phyloP scores from a whole-genome alignment of 2,329 filamentous ascomycete species.

The Pseudogymnoascus sp. region DNA sequence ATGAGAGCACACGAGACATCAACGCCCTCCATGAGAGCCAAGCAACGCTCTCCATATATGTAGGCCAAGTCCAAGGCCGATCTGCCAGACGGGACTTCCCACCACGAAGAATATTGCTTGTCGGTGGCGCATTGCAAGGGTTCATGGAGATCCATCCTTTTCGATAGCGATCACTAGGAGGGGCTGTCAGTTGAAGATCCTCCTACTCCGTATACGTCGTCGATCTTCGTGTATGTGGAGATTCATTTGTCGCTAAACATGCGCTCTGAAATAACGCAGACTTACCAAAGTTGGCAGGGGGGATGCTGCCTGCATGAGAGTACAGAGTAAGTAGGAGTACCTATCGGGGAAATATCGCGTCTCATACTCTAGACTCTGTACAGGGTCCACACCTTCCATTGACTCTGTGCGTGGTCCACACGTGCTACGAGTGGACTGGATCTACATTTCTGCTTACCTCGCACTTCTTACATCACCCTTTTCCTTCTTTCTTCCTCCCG shows the following conservation, averaged over 20 bases:
- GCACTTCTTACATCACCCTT: neutral
- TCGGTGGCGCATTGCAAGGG: neutral
- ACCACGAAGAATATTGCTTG: neutral
- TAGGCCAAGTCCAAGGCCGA: neutral
- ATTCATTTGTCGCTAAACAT: neutral
- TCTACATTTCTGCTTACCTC: neutral
- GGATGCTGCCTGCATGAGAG: neutral
- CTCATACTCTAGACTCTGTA: neutral
- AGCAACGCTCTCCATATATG: neutral
- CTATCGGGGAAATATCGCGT: neutral
- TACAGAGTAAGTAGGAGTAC: slow-evolving; percentile 8
- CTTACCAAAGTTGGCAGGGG: neutral
- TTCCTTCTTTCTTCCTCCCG: neutral
- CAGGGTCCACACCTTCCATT: slow-evolving; percentile 1
- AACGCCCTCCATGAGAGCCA: neutral
- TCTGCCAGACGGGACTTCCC: neutral
- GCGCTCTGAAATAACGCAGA: neutral
- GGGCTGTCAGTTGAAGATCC: neutral
- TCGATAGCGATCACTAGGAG: neutral
- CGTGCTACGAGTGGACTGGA: slow-evolving; percentile 5
- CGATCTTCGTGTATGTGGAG: neutral
- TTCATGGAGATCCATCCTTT: neutral
- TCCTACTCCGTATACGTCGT: neutral
- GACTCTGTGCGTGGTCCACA: neutral
- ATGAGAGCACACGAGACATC: neutral